Conservation (phyloP, 1,284 basidiomycete genomes). For the Clitocybe nebularis region DNA sequence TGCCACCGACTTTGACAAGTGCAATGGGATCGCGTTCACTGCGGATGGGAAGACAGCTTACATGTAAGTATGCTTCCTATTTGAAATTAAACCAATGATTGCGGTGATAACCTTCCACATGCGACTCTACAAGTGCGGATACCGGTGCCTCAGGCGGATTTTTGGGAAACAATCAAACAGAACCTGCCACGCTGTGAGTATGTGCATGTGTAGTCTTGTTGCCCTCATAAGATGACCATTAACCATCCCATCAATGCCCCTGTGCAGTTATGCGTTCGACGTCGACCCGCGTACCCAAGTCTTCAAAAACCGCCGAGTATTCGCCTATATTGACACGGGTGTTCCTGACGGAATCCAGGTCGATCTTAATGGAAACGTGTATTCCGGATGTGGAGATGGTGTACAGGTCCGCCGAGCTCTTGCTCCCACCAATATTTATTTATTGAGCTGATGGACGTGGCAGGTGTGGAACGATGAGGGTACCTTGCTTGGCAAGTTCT, state of each 20-base stretch:
- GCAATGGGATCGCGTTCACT: constrained; percentile 69
- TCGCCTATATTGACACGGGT: constrained; percentile 68
- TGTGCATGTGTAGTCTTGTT: background rate
- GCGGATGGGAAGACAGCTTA: constrained; percentile 64
- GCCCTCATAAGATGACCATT: background rate
- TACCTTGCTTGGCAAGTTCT: constrained; percentile 72
- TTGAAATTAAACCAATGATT: background rate
- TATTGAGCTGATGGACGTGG: no score
- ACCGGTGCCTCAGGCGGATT: constrained; percentile 46
- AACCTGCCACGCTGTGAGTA: constrained; percentile 65
- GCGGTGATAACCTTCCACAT: background rate
- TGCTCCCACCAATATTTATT: constrained; percentile 11
- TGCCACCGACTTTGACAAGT: constrained; percentile 61
- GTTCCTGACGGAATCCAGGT: constrained; percentile 71
- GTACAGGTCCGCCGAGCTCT: constrained; percentile 45
- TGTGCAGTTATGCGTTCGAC: constrained; percentile 64
- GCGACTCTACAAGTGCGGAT: constrained; percentile 40
- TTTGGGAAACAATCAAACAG: constrained; percentile 55
- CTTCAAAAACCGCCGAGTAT: constrained; percentile 63
- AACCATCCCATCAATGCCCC: background rate
- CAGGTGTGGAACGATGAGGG: constrained; percentile 65
- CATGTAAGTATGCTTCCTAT: constrained; percentile 41
- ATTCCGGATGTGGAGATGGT: constrained; percentile 69
- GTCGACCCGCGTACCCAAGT: constrained; percentile 54
- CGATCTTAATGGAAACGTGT: constrained; percentile 66